These are phyloP conservation scores for Coelastrella sp. DNA, from an alignment of 139 green algal genomes.

Conservation along the genomic window DNA sequence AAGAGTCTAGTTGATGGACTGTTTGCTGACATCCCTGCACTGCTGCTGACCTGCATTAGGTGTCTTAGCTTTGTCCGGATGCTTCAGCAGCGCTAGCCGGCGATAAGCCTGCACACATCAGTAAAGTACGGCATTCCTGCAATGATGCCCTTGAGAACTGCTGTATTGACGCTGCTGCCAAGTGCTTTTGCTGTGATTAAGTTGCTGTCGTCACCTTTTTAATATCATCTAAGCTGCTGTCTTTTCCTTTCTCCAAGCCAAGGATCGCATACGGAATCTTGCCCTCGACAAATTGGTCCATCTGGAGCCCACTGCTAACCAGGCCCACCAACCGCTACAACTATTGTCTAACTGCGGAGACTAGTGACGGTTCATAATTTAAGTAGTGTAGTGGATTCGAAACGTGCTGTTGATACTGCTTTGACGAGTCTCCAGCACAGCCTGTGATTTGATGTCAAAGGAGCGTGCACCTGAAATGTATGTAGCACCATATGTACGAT, in stretches of 20 bases:
- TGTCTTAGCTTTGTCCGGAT: slow-evolving; percentile 84
- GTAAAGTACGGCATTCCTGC: not conserved
- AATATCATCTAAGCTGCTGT: slow-evolving; percentile 70
- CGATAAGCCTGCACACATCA: slow-evolving; percentile 74
- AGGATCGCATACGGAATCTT: slow-evolving; percentile 76
- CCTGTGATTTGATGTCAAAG: too few relatives aligned
- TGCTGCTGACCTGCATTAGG: slow-evolving; percentile 57
- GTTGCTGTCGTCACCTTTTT: slow-evolving; percentile 61
- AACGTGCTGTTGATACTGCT: too few relatives aligned
- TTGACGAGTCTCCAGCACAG: too few relatives aligned
- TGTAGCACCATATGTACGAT: too few relatives aligned
- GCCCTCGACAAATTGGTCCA: slow-evolving; percentile 52
- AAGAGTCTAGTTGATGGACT: not conserved
- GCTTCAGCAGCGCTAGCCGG: slow-evolving; percentile 77
- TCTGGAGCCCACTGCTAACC: not conserved
- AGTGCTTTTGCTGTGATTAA: not conserved
- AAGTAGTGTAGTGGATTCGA: too few relatives aligned
- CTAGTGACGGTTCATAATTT: too few relatives aligned
- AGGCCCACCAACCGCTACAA: not conserved
- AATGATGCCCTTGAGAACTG: not conserved
- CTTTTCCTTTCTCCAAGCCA: slow-evolving; percentile 60
- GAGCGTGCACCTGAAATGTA: too few relatives aligned
- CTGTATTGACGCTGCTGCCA: not conserved
- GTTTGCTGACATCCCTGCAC: not conserved
- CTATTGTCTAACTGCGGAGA: too few relatives aligned